These are phyloP conservation scores for Xylaria sp. DNA, from an alignment of 2,329 filamentous ascomycete genomes.

Conservation along the genomic window DNA sequence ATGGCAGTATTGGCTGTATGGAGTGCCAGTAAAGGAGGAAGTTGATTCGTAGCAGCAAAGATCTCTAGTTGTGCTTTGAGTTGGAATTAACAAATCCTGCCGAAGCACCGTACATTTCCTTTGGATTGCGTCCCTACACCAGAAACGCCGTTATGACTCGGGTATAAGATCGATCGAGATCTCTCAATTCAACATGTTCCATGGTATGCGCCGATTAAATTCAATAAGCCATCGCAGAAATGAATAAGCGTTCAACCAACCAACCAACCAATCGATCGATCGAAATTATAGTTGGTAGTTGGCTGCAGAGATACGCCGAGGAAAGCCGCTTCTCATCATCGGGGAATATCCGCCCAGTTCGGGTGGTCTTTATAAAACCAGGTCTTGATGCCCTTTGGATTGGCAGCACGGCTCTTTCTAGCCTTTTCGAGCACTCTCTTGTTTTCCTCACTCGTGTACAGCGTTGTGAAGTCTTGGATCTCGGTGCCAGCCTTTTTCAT, in stretches of 20 bases:
- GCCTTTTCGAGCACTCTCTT: slow-evolving; percentile 59
- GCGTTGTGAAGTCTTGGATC: slow-evolving; percentile 56
- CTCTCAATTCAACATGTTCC: not conserved
- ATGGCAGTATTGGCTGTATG: too few relatives aligned
- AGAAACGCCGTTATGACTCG: too few relatives aligned
- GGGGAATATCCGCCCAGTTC: slow-evolving; percentile 55
- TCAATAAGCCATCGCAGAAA: not conserved
- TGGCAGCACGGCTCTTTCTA: slow-evolving; percentile 57
- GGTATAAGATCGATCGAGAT: too few relatives aligned
- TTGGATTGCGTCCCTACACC: too few relatives aligned
- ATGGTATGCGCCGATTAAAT: not conserved
- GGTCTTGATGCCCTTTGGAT: slow-evolving; percentile 61
- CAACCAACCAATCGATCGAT: not conserved
- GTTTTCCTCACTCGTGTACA: slow-evolving; percentile 54
- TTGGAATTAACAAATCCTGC: too few relatives aligned
- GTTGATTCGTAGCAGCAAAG: too few relatives aligned
- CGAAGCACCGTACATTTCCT: too few relatives aligned
- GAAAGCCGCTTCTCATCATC: slow-evolving; percentile 4
- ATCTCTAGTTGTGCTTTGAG: too few relatives aligned
- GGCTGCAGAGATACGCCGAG: not conserved
- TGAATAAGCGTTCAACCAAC: not conserved
- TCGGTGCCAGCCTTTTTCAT: slow-evolving; percentile 55
- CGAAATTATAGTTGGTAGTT: not conserved
- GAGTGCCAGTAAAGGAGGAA: too few relatives aligned
- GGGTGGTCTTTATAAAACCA: slow-evolving; percentile 66